Base-by-base conservation (phyloP, 176 grass and related monocot species). In the Avena insularis region DNA sequence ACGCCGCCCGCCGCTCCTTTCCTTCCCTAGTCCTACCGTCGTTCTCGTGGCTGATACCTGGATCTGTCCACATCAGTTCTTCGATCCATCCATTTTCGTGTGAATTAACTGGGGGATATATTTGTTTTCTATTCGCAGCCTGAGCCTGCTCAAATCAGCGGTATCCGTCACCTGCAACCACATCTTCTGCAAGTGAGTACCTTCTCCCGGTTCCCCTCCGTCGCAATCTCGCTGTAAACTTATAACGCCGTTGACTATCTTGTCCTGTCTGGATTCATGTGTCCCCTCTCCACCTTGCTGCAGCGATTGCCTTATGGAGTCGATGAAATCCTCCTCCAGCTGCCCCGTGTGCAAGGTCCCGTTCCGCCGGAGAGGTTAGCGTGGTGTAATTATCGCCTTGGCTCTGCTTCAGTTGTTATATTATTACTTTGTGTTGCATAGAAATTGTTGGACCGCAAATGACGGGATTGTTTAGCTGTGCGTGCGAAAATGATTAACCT, bases 271-370 rank as follows among this genome's bases (percentile, higher is more conserved):
- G 15, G 15, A 14, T 46, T 66, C 40, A 43, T 31, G 0, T 54
- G 71, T 49, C 29, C 0, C 10, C 46, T 87, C 7, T 25, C 43
- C 56, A 5, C 71, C 54, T 78, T 48, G 86, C 15, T 20, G n/a
- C 86, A 98, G 93, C 11, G 12, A 76, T 9, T 95, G 96, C 88
- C 87, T 98, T 76, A 58, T 21, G 63, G 84, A 94, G 48, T 98
- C 96, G 3, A 94, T 94, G 96, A 98, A 98, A 63, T 91, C 82
- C 9, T 45, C 77, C 29, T 92, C 93, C 12, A 88, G 6, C 89
- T 95, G 96, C 59, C 96, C 96, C 0, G 83, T 96, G 55, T 98
- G 93, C 90, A 98, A 98, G 88, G 81, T 94, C 49, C 96, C 96
- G 10, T 96, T 88, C 86, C 93, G 61, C 50, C 90, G 90, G 51